A percentile compares a stretch with the other conserved stretches of the same genome.
Evolutionary conservation across 352 stramenopile species (phyloP).

Genomic region (Phytophthora sp.): DNA sequence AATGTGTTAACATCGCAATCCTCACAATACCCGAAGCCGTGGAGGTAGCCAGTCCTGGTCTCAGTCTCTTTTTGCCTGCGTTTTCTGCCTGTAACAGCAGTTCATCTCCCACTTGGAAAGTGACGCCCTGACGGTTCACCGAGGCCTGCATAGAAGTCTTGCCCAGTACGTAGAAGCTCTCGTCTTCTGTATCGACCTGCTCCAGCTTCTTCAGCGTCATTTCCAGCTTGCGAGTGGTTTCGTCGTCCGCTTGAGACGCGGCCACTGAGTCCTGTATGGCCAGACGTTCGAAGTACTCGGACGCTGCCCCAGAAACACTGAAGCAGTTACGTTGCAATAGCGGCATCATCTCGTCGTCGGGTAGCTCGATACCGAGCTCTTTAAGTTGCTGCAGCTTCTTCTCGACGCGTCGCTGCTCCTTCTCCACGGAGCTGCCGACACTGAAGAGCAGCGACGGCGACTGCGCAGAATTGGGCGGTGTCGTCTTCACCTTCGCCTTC

Average conservation of each 20-base stretch:
- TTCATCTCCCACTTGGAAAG: conserved; percentile 48
- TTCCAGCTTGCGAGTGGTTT: conserved; percentile 43
- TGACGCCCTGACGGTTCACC: conserved; percentile 52
- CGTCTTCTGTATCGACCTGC: conserved; percentile 15
- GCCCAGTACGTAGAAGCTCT: conserved; percentile 51
- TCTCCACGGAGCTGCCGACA: conserved; percentile 69
- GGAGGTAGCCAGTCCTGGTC: conserved; percentile 25
- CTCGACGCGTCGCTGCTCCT: conserved; percentile 60
- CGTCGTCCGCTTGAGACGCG: conserved; percentile 15
- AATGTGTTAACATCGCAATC: conserved; percentile 51
- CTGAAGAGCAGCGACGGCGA: conserved; percentile 51
- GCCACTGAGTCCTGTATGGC: conserved; percentile 13
- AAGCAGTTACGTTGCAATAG: conserved; percentile 80
- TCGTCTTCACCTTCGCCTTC: conserved; percentile 21
- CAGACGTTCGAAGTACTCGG: conserved; percentile 76
- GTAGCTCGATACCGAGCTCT: conserved; percentile 77
- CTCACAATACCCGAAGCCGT: conserved; percentile 55
- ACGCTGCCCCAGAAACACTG: conserved; percentile 69
- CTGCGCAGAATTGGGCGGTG: conserved; percentile 7
- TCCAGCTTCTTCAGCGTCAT: conserved; percentile 33
- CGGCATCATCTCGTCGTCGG: conserved; percentile 50
- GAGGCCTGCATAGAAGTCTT: conserved; percentile 50
- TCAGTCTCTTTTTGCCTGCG: conserved; percentile 68
- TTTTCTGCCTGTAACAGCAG: conserved; percentile 74
- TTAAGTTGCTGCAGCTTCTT: conserved; percentile 81